phyloP scores from a whole-genome alignment of 805 yeast genomes.

The Candida pseudoglaebosa region DNA sequence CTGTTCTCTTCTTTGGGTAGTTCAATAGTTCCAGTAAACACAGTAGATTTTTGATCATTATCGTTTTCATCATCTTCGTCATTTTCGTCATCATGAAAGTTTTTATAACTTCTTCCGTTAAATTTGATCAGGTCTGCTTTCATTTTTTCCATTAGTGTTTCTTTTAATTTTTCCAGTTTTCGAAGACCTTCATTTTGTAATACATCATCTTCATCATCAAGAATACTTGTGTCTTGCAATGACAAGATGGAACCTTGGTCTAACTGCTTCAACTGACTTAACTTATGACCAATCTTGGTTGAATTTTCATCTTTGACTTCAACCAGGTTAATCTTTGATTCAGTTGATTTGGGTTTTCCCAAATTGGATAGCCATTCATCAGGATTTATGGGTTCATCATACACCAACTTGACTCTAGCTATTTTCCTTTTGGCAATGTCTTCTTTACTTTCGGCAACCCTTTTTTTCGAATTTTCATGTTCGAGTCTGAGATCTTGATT shows the following conservation, averaged over 20 bases:
- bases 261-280: slow-evolving; percentile 34
- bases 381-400: slow-evolving; percentile 26
- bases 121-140: slow-evolving; percentile 20
- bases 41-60: slow-evolving; percentile 4
- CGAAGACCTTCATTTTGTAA: slow-evolving; percentile 38
- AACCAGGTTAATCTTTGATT: slow-evolving; percentile 6
- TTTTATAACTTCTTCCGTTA: slow-evolving; percentile 16
- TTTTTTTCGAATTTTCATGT: slow-evolving; percentile 12
- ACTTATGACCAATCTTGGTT: slow-evolving; percentile 42
- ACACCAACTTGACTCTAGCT: slow-evolving; percentile 19
- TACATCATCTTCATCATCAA: slow-evolving; percentile 25
- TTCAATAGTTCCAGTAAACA: slow-evolving; percentile 5
- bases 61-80: slow-evolving; percentile 9
- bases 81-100: slow-evolving; percentile 11
- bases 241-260: slow-evolving; percentile 52
- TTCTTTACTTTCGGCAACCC: slow-evolving; percentile 18
- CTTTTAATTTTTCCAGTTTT: slow-evolving; percentile 22
- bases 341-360: slow-evolving; percentile 14
- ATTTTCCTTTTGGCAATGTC: slow-evolving; percentile 17
- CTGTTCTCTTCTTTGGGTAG: slow-evolving; percentile 4
- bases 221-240: slow-evolving; percentile 45
- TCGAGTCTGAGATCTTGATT: slow-evolving; percentile 7
- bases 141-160: slow-evolving; percentile 23
- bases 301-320: slow-evolving; percentile 22
- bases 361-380: slow-evolving; percentile 41